Evolutionary conservation across 768 basidiomycete species (phyloP), one percentile per base, ranked within the genome.

Genomic region (Psilocybe subaeruginosa): DNA sequence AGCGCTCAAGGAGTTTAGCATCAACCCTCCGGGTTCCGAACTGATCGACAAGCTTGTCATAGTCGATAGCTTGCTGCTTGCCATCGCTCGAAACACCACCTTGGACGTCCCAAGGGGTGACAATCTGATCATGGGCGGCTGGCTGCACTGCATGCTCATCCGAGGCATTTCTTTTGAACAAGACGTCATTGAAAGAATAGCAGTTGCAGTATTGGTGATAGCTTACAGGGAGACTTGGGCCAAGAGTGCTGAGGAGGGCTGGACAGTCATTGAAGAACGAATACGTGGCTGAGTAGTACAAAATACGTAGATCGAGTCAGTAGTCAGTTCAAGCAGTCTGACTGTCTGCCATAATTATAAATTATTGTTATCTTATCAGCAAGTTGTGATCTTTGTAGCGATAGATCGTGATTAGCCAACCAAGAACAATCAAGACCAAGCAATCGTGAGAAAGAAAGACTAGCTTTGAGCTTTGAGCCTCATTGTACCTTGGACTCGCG

Each of bases 21-120:
- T 96, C 90, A 64, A 99, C 80, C 59, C 86, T 78, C 50, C 89
- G 86, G 9, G 97, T 98, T 49, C 97, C 97, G 70, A 99, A 99
- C 73, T 97, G 92, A 69, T 85, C 85, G 58, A 98, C 80, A 63
- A 99, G 84, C 80, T 97, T 98, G 77, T 97, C 92, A 69, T 99
- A 99, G 77, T 99, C 93, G 75, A 99, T 98, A 54, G 86, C 95
- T 58, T 88, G 88, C 77, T 97, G 90, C 69, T 91, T 90, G 58
- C 97, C 97, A 68, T 97, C 94, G 19, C 78, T 83, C 4, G 92
- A 85, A 8, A 97, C 90, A 30, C 87, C 89, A 54, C 97, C 97
- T 67, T 97, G 91, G 6, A 99, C 97, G 66, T 98, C 95, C 93
- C 97, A 99, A 14, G 97, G 97, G 0, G 97, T 99, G 48, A 99